Evolutionary conservation across 257 asterid species (phyloP).

Genomic region (Plantago elongata): DNA sequence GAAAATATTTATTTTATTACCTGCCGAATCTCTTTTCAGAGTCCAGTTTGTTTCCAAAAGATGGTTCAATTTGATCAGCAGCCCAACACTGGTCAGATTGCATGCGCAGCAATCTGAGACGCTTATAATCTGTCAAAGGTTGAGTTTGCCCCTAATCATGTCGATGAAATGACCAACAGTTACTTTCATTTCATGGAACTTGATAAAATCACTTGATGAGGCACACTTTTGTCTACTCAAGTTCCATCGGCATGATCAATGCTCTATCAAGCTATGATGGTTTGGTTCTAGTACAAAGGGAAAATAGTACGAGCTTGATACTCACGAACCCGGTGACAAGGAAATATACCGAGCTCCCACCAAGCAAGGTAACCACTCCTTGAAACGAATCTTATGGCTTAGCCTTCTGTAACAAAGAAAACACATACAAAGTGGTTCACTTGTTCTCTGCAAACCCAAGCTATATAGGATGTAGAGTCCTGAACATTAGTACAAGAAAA

Average conservation of each 20-base stretch:
- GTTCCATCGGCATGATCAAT: not conserved
- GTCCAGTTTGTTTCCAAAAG: conserved; percentile 33
- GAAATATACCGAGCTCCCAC: conserved; percentile 5
- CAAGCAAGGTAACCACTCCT: not conserved
- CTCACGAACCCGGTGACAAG: not conserved
- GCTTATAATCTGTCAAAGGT: conserved; percentile 19
- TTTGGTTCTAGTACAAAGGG: not conserved
- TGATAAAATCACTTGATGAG: not conserved
- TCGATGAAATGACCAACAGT: too few species aligned
- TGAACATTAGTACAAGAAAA: not conserved
- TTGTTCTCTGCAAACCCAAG: not conserved
- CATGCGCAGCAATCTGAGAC: conserved; percentile 29
- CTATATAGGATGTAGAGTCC: not conserved
- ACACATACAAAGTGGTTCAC: not conserved
- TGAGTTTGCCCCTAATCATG: not conserved
- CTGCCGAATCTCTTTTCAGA: conserved; percentile 29
- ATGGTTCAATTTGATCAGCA: conserved; percentile 29
- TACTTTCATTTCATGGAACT: conserved; percentile 23
- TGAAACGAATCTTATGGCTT: not conserved
- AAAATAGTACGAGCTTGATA: not conserved
- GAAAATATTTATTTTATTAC: conserved; percentile 30
- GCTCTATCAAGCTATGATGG: not conserved
- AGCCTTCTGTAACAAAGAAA: not conserved
- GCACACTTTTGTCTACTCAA: too few species aligned
- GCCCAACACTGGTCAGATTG: conserved; percentile 12